Evolutionary conservation across 2,329 filamentous ascomycete species (phyloP).

Genomic region (Cercospora sp.): DNA sequence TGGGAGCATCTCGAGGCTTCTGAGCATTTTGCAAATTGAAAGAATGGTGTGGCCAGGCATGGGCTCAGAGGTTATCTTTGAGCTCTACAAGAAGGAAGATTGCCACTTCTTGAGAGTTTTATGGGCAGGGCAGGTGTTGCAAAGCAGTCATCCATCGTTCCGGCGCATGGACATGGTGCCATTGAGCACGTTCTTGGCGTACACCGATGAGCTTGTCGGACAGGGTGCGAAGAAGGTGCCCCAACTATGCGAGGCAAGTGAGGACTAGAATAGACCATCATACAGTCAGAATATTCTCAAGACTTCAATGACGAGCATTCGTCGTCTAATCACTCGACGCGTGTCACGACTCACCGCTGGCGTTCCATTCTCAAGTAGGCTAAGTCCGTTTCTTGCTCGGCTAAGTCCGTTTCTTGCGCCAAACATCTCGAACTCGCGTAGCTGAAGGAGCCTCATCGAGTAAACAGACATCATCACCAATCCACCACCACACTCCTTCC

Average conservation of each 20-base stretch:
- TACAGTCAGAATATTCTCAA: not conserved
- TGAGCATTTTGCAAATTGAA: conserved; percentile 71
- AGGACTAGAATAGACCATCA: not conserved
- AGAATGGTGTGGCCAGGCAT: conserved; percentile 83
- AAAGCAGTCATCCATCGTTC: conserved; percentile 68
- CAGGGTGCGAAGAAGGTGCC: conserved; percentile 46
- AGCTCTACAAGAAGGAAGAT: conserved; percentile 60
- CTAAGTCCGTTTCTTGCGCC: conserved; percentile 3
- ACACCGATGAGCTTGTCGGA: conserved; percentile 72
- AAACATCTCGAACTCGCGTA: conserved; percentile 14
- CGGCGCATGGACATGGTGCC: conserved; percentile 71
- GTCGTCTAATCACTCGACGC: not conserved
- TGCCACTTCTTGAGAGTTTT: conserved; percentile 64
- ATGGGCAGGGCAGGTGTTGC: conserved; percentile 67
- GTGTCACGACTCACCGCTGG: not conserved
- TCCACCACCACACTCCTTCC: not conserved
- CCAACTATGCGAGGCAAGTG: conserved; percentile 36
- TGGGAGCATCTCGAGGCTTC: conserved; percentile 66
- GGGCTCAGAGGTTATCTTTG: conserved; percentile 76
- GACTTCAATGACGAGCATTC: not conserved
- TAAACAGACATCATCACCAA: conserved; percentile 10
- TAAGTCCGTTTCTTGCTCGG: not conserved
- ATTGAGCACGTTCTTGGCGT: conserved; percentile 62
- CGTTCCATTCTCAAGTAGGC: not conserved
- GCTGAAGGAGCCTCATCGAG: conserved; percentile 13